Evolutionary conservation across 2,329 filamentous ascomycete genomes (phyloP).

Genomic region (Raffaelea arxii): DNA sequence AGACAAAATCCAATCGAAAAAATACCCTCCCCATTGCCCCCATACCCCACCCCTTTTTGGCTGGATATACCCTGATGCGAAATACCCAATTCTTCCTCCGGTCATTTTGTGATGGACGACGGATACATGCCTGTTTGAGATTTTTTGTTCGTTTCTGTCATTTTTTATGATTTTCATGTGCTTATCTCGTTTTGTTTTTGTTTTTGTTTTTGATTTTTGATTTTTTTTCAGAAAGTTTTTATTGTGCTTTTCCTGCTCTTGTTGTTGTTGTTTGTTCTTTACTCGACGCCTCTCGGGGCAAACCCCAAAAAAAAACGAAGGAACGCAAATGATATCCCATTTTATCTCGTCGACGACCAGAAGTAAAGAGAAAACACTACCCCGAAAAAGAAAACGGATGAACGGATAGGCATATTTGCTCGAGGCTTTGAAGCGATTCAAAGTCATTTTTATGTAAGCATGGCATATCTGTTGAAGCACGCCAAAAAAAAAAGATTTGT

Average conservation of each 20-base stretch:
- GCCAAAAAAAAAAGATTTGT: too few relatives aligned
- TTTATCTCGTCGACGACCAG: slow-evolving; percentile 5
- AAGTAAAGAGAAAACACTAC: slow-evolving; percentile 4
- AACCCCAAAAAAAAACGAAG: too few relatives aligned
- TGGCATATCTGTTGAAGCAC: too few relatives aligned
- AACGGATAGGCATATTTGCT: too few relatives aligned
- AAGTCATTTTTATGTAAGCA: too few relatives aligned
- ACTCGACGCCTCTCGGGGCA: neutral
- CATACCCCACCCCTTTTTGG: slow-evolving; percentile 30
- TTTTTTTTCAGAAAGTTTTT: too few relatives aligned
- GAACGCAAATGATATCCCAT: slow-evolving; percentile 13
- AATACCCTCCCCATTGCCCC: slow-evolving; percentile 6
- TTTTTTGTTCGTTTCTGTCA: neutral
- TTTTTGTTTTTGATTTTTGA: slow-evolving; percentile 1
- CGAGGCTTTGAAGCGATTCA: too few relatives aligned
- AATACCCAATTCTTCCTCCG: slow-evolving; percentile 27
- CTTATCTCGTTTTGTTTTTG: neutral
- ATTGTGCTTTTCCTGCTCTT: neutral
- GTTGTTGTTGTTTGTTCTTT: neutral
- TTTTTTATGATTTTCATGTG: neutral
- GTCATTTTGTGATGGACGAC: slow-evolving; percentile 11
- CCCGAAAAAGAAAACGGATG: too few relatives aligned
- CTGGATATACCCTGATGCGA: slow-evolving; percentile 59
- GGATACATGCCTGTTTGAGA: slow-evolving; percentile 1
- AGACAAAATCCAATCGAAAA: slow-evolving; percentile 7